Evolutionary conservation across 1,284 basidiomycete genomes (phyloP).

Genomic region (Tremellales sp.): DNA sequence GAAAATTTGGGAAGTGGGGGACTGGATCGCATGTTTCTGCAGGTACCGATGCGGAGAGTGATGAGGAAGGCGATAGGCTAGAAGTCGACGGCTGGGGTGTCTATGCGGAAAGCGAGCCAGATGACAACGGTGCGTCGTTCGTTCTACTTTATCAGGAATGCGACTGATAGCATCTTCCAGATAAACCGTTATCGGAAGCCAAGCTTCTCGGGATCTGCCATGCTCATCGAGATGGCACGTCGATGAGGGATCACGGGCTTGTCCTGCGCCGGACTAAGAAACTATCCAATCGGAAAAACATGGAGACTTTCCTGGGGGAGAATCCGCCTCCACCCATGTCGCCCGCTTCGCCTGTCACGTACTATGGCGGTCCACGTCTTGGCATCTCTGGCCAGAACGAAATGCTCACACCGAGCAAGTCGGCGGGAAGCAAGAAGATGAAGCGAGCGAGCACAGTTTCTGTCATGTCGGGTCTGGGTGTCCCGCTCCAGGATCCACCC

Average conservation of each 20-base stretch:
- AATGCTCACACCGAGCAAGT: slow-evolving; percentile 15
- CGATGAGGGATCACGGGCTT: slow-evolving; percentile 69
- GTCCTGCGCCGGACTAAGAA: slow-evolving; percentile 59
- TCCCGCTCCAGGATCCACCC: slow-evolving; percentile 63
- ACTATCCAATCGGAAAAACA: slow-evolving; percentile 53
- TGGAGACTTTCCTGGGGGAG: slow-evolving; percentile 61
- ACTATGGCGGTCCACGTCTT: slow-evolving; percentile 35
- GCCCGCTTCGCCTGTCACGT: slow-evolving; percentile 52
- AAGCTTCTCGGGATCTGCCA: slow-evolving; percentile 83
- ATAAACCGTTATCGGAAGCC: slow-evolving; percentile 69
- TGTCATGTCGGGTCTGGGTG: slow-evolving; percentile 86
- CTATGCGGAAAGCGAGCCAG: slow-evolving; percentile 61
- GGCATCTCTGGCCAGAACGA: slow-evolving; percentile 11
- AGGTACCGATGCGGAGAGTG: slow-evolving; percentile 39
- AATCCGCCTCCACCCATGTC: slow-evolving; percentile 50
- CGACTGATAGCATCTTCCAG: slow-evolving; percentile 12
- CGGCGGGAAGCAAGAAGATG: slow-evolving; percentile 56
- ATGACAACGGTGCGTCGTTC: slow-evolving; percentile 55
- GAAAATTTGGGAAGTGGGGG: slow-evolving; percentile 74
- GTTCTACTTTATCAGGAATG: background rate
- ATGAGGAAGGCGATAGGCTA: slow-evolving; percentile 57
- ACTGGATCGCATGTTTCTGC: slow-evolving; percentile 39
- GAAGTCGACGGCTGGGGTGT: slow-evolving; percentile 85
- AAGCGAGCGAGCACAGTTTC: slow-evolving; percentile 92
- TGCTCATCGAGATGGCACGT: slow-evolving; percentile 64